These are phyloP conservation scores for Apiospora kogelbergensis DNA, from an alignment of 2,329 filamentous ascomycete genomes.

Conservation along the genomic window DNA sequence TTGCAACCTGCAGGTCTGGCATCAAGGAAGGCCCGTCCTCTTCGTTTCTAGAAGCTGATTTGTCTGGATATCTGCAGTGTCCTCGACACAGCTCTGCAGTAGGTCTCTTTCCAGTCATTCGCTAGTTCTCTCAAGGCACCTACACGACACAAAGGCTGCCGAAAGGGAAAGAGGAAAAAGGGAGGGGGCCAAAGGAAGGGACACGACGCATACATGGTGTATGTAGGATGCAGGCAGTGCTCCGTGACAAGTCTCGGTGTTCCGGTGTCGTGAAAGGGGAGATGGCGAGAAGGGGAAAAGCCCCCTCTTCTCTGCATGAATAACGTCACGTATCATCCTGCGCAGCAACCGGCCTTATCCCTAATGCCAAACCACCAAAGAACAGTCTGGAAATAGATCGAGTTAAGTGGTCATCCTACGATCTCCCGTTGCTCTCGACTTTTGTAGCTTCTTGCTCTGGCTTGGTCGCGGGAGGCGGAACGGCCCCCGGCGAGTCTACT, in stretches of 20 bases:
- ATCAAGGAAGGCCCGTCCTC: background rate
- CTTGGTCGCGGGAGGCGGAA: background rate
- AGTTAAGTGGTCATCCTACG: background rate
- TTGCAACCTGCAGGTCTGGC: background rate
- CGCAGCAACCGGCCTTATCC: background rate
- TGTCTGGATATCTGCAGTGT: slow-evolving; percentile 9
- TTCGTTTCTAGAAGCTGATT: slow-evolving; percentile 16
- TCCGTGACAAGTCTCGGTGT: slow-evolving; percentile 5
- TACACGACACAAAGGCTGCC: background rate
- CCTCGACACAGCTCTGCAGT: background rate
- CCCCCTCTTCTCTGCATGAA: background rate
- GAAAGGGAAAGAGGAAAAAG: background rate
- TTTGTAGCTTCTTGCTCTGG: background rate
- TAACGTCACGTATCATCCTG: background rate
- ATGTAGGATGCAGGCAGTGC: background rate
- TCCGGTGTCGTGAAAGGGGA: background rate
- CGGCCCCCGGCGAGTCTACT: background rate
- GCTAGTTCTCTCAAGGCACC: background rate
- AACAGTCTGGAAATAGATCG: background rate
- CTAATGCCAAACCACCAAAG: background rate
- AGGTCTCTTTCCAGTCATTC: background rate
- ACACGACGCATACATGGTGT: background rate
- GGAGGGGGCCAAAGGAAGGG: background rate
- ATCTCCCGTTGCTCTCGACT: background rate
- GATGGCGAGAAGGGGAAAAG: background rate